Evolutionary conservation across 1,139 yeast genomes (phyloP).

Genomic region (Debaryomycetaceae sp.): DNA sequence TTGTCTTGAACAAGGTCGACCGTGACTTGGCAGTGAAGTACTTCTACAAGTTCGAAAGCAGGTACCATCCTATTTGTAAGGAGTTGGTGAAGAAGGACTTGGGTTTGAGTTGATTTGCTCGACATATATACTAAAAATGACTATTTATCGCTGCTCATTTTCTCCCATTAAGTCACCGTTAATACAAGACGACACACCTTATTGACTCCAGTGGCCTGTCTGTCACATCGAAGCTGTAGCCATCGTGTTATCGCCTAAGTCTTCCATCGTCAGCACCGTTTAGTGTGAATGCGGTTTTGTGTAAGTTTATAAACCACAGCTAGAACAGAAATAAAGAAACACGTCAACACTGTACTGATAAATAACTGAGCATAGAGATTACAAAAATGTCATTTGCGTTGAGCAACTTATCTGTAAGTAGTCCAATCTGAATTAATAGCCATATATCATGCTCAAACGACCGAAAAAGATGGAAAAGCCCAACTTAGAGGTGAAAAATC

Average conservation of each 20-base stretch:
- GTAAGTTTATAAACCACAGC: not conserved
- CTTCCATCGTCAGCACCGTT: no score
- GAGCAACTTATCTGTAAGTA: conserved; percentile 13
- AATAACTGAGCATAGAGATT: not conserved
- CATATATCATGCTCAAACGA: no score
- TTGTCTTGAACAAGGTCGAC: conserved; percentile 61
- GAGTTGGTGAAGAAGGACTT: conserved; percentile 76
- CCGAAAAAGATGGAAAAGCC: no score
- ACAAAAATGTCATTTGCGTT: conserved; percentile 11
- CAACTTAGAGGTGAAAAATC: no score
- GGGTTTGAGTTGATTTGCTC: conserved; percentile 17
- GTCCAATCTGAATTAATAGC: not conserved
- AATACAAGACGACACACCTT: no score
- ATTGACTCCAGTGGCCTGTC: no score
- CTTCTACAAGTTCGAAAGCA: conserved; percentile 52
- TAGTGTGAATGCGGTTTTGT: not conserved
- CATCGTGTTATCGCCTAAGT: no score
- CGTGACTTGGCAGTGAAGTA: conserved; percentile 62
- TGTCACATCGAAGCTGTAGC: no score
- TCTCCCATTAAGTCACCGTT: no score
- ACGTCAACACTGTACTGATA: conserved; percentile 6
- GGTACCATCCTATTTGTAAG: conserved; percentile 84
- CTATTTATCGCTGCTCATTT: no score
- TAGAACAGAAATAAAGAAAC: conserved; percentile 1
- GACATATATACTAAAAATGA: no score